Conservation (phyloP, 352 stramenopile species). For the Phytophthora tentaculata region DNA sequence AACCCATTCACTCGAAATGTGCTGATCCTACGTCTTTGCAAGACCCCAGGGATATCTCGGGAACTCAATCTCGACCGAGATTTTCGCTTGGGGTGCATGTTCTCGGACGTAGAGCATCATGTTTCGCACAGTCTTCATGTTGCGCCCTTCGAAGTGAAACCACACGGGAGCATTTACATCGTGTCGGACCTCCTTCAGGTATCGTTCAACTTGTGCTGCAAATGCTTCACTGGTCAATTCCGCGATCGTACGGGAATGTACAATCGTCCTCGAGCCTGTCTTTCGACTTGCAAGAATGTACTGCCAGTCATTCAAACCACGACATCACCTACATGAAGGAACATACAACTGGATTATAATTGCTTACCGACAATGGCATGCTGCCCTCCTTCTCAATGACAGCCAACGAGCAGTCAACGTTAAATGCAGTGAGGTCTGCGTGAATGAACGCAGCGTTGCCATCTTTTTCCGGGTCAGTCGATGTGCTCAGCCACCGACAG, state of each 20-base stretch:
- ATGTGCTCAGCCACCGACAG: constrained; percentile 71
- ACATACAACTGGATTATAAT: too few species aligned
- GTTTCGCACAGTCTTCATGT: constrained; percentile 59
- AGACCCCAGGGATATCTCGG: constrained; percentile 67
- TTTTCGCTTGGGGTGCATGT: constrained; percentile 17
- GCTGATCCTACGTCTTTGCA: constrained; percentile 50
- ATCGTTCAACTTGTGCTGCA: constrained; percentile 26
- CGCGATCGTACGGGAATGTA: constrained; percentile 65
- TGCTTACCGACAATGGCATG: constrained; percentile 72
- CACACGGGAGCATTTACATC: constrained; percentile 32
- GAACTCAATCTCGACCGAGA: constrained; percentile 78
- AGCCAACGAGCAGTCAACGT: constrained; percentile 53
- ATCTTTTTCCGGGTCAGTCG: constrained; percentile 57
- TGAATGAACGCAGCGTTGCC: constrained; percentile 61
- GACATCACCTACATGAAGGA: too few species aligned
- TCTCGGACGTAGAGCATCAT: constrained; percentile 63
- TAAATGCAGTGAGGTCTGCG: constrained; percentile 47
- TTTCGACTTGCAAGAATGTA: constrained; percentile 72
- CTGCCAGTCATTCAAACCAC: constrained; percentile 30
- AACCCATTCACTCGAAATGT: background rate
- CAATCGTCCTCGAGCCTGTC: constrained; percentile 74
- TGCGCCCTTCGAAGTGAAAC: constrained; percentile 80
- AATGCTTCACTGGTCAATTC: constrained; percentile 63
- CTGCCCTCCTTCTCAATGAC: constrained; percentile 47
- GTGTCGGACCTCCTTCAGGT: constrained; percentile 22